These are phyloP conservation scores for Poa pratensis DNA, from an alignment of 176 grass and related monocot genomes.

Conservation along the genomic window DNA sequence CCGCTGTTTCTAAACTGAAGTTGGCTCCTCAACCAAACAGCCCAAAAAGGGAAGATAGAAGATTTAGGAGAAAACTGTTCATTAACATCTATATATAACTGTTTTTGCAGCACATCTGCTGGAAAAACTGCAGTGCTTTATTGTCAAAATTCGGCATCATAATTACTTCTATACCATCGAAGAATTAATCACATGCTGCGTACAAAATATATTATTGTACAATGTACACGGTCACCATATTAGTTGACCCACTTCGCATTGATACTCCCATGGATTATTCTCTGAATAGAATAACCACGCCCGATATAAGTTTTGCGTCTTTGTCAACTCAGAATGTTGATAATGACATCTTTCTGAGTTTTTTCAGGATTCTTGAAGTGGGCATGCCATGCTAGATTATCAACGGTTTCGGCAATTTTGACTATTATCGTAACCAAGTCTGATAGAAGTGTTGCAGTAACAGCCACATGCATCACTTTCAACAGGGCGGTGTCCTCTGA, in stretches of 20 bases:
- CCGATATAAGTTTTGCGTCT: background rate
- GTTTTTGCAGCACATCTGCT: background rate
- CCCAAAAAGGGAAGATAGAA: background rate
- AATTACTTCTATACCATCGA: conserved; percentile 45
- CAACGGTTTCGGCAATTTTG: conserved; percentile 57
- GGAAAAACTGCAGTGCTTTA: conserved; percentile 22
- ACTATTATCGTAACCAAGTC: conserved; percentile 57
- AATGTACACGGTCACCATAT: background rate
- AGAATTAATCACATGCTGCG: conserved; percentile 51
- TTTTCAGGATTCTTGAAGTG: conserved; percentile 56
- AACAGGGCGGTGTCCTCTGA: conserved; percentile 46
- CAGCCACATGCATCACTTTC: conserved; percentile 64
- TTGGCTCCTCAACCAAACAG: background rate
- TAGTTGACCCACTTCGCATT: background rate
- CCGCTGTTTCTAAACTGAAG: too few relatives aligned
- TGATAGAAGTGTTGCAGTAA: conserved; percentile 66
- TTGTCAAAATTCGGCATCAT: conserved; percentile 40
- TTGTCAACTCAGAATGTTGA: conserved; percentile 50
- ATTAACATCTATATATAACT: conserved; percentile 9
- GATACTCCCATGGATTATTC: conserved; percentile 27
- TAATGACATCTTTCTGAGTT: conserved; percentile 36
- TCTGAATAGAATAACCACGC: background rate
- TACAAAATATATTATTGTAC: conserved; percentile 29
- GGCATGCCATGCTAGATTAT: conserved; percentile 62
- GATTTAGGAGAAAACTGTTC: background rate